Evolutionary conservation across 176 grass and related monocot species (phyloP).

Genomic region (Oryza officinalis): DNA sequence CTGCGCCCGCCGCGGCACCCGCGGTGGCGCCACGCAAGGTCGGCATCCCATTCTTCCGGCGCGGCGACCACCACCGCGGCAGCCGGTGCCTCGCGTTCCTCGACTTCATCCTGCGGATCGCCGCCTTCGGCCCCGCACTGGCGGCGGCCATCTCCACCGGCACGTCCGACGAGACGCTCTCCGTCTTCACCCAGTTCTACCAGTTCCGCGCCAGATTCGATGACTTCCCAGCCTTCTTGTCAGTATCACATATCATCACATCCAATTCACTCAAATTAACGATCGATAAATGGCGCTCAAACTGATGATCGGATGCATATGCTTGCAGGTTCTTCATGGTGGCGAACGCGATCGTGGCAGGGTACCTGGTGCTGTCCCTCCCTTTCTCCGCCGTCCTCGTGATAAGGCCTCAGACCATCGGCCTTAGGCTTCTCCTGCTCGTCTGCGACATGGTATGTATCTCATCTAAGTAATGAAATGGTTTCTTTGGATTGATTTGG

Average conservation of each 20-base stretch:
- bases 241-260: not conserved
- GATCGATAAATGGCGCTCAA: not conserved
- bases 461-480: no score
- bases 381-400: conserved; percentile 72
- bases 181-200: conserved; percentile 84
- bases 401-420: conserved; percentile 54
- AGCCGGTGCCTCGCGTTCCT: conserved; percentile 61
- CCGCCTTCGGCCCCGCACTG: conserved; percentile 64
- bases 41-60: conserved; percentile 36
- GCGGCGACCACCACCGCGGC: conserved; percentile 35
- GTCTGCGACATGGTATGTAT: conserved; percentile 55
- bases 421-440: conserved; percentile 75
- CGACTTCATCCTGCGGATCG: conserved; percentile 75
- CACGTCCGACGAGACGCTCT: conserved; percentile 73
- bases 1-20: not conserved
- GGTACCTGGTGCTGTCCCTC: conserved; percentile 84
- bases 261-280: not conserved
- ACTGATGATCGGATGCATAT: not conserved
- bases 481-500: not conserved
- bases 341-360: conserved; percentile 65
- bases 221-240: conserved; percentile 86
- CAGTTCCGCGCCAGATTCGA: conserved; percentile 86
- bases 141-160: conserved; percentile 78
- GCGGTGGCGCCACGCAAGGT: conserved; percentile 36
- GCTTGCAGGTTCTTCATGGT: conserved; percentile 77